A percentile compares a stretch with the other conserved stretches of the same genome.
phyloP scores from a whole-genome alignment of 202 grass and related monocot species.

The Schoenoplectus tabernaemontani region DNA sequence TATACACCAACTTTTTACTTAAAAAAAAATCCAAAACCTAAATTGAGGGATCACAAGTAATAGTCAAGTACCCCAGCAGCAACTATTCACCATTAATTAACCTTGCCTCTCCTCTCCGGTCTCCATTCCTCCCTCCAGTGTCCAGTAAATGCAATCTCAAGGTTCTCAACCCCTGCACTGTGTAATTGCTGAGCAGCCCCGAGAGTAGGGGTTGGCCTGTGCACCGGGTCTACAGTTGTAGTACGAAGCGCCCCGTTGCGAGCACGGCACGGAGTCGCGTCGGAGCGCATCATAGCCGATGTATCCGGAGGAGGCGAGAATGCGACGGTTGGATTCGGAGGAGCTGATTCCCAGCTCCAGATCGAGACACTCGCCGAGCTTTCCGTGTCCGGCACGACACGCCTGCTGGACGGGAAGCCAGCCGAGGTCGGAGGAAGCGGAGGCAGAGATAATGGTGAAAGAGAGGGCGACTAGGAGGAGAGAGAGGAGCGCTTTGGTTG shows the following conservation, averaged over 20 bases:
- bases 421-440: not conserved
- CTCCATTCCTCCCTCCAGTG: too few species aligned
- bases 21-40: not conserved
- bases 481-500: not conserved
- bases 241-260: slow-evolving; percentile 53
- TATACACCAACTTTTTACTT: slow-evolving; percentile 18
- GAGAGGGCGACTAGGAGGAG: not conserved
- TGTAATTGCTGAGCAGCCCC: slow-evolving; percentile 60
- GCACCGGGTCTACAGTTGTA: slow-evolving; percentile 67
- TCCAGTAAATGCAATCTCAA: too few species aligned
- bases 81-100: not conserved
- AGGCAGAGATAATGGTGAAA: not conserved
- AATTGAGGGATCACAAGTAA: not conserved
- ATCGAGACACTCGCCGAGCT: slow-evolving; percentile 12
- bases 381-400: not conserved
- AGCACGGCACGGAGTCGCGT: slow-evolving; percentile 41
- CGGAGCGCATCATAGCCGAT: slow-evolving; percentile 65
- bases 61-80: not conserved
- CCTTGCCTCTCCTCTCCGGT: not conserved
- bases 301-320: slow-evolving; percentile 18
- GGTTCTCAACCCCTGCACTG: slow-evolving; percentile 41
- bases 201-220: slow-evolving; percentile 57
- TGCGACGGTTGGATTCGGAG: slow-evolving; percentile 20
- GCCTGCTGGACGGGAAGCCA: not conserved
- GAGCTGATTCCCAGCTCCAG: slow-evolving; percentile 8